Percentiles rank a stretch among this genome's conserved stretches.
phyloP scores from a whole-genome alignment of 1,284 basidiomycete species.

The Rhodotorula sp. region DNA sequence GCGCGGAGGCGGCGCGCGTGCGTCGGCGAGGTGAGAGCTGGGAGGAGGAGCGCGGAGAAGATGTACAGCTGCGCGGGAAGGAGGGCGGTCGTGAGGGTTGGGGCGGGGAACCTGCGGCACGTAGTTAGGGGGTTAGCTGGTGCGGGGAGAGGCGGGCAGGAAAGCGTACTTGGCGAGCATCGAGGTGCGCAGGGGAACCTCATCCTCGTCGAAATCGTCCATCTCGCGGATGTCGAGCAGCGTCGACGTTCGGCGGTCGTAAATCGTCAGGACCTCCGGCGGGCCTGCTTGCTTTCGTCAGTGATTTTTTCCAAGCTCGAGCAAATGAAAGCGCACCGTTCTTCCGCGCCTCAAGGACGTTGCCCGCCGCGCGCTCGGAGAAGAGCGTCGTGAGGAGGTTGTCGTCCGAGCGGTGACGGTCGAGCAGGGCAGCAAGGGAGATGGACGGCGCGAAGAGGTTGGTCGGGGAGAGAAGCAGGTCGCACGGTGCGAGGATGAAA shows the following conservation, averaged over 20 bases:
- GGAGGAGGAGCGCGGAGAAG: conserved; percentile 51
- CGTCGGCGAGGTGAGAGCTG: conserved; percentile 27
- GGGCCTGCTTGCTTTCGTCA: conserved; percentile 21
- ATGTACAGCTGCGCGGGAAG: conserved; percentile 90
- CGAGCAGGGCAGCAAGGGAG: conserved; percentile 68
- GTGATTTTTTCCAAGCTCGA: too few species aligned
- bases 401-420: conserved; percentile 74
- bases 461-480: conserved; percentile 75
- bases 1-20: conserved; percentile 24
- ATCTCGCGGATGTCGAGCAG: conserved; percentile 45
- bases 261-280: conserved; percentile 40
- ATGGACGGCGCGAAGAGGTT: conserved; percentile 55
- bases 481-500: conserved; percentile 88
- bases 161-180: conserved; percentile 24
- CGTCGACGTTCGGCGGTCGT: conserved; percentile 28
- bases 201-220: conserved; percentile 50
- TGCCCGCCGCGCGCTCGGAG: conserved; percentile 57
- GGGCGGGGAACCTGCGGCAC: conserved; percentile 71
- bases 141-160: too few species aligned
- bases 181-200: conserved; percentile 42
- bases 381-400: conserved; percentile 76
- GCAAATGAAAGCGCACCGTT: conserved; percentile 28
- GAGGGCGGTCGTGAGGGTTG: conserved; percentile 68
- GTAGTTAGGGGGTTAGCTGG: too few species aligned
- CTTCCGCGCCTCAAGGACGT: conserved; percentile 39